Evolutionary conservation across 23 red algal species (phyloP).

Genomic region (Gracilaria caudata): DNA sequence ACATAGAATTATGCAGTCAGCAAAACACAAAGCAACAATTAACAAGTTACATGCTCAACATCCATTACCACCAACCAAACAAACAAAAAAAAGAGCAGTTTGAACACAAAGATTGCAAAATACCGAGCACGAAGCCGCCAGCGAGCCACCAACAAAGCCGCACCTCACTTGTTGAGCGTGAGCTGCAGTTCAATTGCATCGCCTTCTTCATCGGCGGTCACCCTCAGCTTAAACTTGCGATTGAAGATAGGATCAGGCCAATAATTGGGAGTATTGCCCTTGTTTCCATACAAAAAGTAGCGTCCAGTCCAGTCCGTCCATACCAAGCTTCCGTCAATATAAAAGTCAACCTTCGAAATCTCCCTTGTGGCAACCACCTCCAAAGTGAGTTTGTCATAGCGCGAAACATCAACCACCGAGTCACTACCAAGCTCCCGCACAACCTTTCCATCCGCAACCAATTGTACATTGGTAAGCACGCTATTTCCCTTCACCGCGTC

Average conservation of each 20-base stretch:
- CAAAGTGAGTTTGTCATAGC: neutral
- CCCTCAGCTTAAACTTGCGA: slow-evolving; percentile 19
- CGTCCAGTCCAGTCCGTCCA: slow-evolving; percentile 22
- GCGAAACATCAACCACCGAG: slow-evolving; percentile 2
- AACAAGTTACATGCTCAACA: neutral
- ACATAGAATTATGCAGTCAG: neutral
- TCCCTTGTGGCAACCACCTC: slow-evolving; percentile 6
- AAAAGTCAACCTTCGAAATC: slow-evolving; percentile 17
- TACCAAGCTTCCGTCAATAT: slow-evolving; percentile 10
- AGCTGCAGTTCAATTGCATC: slow-evolving; percentile 8
- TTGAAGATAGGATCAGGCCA: slow-evolving; percentile 30
- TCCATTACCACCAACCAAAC: neutral
- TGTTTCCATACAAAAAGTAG: slow-evolving; percentile 15
- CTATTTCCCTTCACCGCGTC: neutral
- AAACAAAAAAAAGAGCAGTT: neutral
- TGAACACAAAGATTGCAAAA: slow-evolving; percentile 8
- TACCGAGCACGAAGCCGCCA: neutral
- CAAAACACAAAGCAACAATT: neutral
- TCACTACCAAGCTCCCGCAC: neutral
- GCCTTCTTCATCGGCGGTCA: slow-evolving; percentile 12
- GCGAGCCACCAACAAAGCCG: neutral
- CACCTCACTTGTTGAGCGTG: neutral
- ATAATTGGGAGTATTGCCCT: neutral
- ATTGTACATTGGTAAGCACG: neutral
- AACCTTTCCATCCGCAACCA: slow-evolving; percentile 12